These are phyloP conservation scores for Aspergillus sp. DNA, from an alignment of 2,329 filamentous ascomycete species.

Conservation along the genomic window DNA sequence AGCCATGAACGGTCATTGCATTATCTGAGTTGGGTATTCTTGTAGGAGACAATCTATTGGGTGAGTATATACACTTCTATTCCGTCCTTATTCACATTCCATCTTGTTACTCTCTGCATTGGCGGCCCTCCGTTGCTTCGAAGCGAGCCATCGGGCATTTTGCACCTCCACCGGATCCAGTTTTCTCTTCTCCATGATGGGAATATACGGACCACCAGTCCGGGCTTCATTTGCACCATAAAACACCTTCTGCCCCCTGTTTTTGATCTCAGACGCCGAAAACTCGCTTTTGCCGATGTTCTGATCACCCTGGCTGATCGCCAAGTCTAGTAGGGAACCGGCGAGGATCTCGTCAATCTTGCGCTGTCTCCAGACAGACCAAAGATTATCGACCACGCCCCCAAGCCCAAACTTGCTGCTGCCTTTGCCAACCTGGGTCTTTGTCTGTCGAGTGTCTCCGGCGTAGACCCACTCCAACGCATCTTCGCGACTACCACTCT, in stretches of 20 bases:
- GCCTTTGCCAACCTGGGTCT: slow-evolving; percentile 43
- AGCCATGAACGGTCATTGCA: not conserved
- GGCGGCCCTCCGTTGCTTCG: slow-evolving; percentile 44
- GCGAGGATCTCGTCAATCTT: slow-evolving; percentile 91
- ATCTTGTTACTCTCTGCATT: slow-evolving; percentile 8
- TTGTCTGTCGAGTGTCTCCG: slow-evolving; percentile 57
- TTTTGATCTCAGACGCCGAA: slow-evolving; percentile 21
- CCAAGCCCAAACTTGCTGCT: slow-evolving; percentile 62
- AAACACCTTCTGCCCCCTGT: slow-evolving; percentile 53
- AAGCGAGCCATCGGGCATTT: slow-evolving; percentile 57
- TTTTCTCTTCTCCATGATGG: slow-evolving; percentile 54
- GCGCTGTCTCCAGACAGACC: slow-evolving; percentile 75
- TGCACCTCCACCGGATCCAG: slow-evolving; percentile 60
- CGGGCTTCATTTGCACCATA: slow-evolving; percentile 55
- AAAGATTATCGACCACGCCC: slow-evolving; percentile 71
- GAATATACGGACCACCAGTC: slow-evolving; percentile 57
- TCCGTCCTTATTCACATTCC: not conserved
- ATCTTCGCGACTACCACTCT: slow-evolving; percentile 52
- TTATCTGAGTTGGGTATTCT: not conserved
- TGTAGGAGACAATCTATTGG: not conserved
- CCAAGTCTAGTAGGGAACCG: slow-evolving; percentile 66
- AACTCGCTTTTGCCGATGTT: slow-evolving; percentile 25
- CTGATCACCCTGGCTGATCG: slow-evolving; percentile 44
- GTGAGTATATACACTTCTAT: slow-evolving; percentile 16
- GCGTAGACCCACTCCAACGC: slow-evolving; percentile 75